Base-by-base conservation (phyloP, 768 basidiomycete species). In the Leucocoprinus leucothites region DNA sequence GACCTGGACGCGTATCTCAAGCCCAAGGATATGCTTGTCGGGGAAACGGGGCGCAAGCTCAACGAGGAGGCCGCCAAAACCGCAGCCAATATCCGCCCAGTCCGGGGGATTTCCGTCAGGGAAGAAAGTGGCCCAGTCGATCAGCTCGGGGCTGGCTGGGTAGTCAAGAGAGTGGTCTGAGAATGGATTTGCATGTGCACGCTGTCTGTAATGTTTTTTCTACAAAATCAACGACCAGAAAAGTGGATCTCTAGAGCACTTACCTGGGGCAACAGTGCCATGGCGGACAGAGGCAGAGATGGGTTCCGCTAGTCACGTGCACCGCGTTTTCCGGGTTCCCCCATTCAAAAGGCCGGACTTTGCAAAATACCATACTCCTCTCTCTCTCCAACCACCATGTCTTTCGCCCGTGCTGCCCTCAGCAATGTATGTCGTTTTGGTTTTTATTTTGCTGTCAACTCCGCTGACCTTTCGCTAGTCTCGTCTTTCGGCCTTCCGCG, bases 1-100 rank as follows among this genome's bases (percentile, higher is more conserved):
- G 53, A 99, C 97, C 63, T 96, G 91, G 3, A 92, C 87, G 51
- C 97, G 88, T 63, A 99, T 98, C 74, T 99, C 97, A 82, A 99
- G 85, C 22, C 96, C 97, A 25, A 99, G 84, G 82, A 99, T 96
- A 50, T 97, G 78, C 0, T 84, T 90, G 60, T 96, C 86, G 6
- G 97, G 97, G 65, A 89, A 97, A 35, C 92, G 73, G 5, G 94
- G 94, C 0, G 94, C 92, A 14, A 99, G 82, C 3, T 89, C 73
- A 60, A 95, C 89, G 57, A 96, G 75, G 38, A 99, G 82, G 14
- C 97, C 97, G 13, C 97, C 97, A 64, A 98, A 99, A 41, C 97
- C 97, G 68, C 97, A 99, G 0, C 97, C 97, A 34, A 99, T 85
- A 69, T 99, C 97, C 3, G 93, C 97, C 65, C 94, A 97, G 70